Evolutionary conservation across 2,329 filamentous ascomycete genomes (phyloP).

Genomic region (Dendryphion nanum): DNA sequence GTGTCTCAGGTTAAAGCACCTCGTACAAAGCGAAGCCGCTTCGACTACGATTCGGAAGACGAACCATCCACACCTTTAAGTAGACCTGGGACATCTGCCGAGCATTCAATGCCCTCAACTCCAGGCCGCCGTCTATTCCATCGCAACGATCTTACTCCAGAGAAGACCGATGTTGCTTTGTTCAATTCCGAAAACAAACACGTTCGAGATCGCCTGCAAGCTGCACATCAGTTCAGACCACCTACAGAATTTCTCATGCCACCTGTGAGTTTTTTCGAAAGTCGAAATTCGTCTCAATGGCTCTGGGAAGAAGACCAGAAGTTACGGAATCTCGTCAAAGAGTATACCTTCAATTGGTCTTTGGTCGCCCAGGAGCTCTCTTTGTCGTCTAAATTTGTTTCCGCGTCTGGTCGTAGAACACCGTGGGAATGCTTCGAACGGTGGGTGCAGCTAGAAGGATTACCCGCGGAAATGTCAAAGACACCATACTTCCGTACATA

Average conservation of each 20-base stretch:
- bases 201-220: constrained; percentile 85
- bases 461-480: constrained; percentile 91
- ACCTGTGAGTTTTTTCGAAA: constrained; percentile 85
- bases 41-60: constrained; percentile 73
- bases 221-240: constrained; percentile 87
- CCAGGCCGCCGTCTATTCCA: constrained; percentile 40
- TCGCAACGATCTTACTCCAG: constrained; percentile 58
- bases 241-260: constrained; percentile 93
- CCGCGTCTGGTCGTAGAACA: constrained; percentile 83
- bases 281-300: constrained; percentile 85
- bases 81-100: constrained; percentile 41
- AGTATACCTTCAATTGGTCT: constrained; percentile 98
- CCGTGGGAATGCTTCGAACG: constrained; percentile 99
- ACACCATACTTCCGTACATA: constrained; percentile 89
- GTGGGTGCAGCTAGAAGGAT: constrained; percentile 87
- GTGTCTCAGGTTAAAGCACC: constrained; percentile 65
- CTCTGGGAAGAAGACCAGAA: constrained; percentile 87
- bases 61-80: constrained; percentile 42
- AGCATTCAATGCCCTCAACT: constrained; percentile 42
- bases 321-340: constrained; percentile 76
- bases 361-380: constrained; percentile 81
- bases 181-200: constrained; percentile 88
- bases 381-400: constrained; percentile 73
- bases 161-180: constrained; percentile 75
- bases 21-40: constrained; percentile 77